Percentiles rank a stretch among this genome's conserved stretches.
Conservation (phyloP, 176 grass and related monocot genomes). For the Thalia dealbata region DNA sequence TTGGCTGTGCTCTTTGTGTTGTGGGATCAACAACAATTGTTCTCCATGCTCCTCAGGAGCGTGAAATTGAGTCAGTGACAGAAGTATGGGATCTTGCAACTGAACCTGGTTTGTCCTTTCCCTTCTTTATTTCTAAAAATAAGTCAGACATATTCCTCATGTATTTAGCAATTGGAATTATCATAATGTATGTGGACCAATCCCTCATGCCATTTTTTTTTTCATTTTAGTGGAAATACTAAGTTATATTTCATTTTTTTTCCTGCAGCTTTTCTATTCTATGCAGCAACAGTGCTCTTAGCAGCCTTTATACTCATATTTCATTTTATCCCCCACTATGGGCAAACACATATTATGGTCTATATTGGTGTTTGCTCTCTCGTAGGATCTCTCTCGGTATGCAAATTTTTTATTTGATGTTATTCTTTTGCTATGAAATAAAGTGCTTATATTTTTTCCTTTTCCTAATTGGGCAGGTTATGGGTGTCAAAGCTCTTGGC, state of each 20-base stretch:
- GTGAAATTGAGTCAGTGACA: constrained; percentile 59
- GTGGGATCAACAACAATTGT: constrained; percentile 80
- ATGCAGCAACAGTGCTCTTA: constrained; percentile 46
- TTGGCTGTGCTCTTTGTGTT: constrained; percentile 71
- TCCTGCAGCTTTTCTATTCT: constrained; percentile 61
- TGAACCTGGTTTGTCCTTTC: constrained; percentile 58
- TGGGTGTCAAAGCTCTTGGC: constrained; percentile 85
- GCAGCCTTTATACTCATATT: constrained; percentile 44
- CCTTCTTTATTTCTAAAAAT: not conserved
- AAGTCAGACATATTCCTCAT: not conserved
- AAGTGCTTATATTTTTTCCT: not conserved
- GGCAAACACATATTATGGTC: constrained; percentile 83
- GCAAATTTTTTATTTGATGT: not conserved
- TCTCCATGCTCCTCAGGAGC: constrained; percentile 74
- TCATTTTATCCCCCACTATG: constrained; percentile 60
- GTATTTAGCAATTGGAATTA: not conserved
- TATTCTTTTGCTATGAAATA: not conserved
- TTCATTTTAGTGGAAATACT: not conserved
- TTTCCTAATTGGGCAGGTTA: constrained; percentile 39
- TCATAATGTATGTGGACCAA: not conserved
- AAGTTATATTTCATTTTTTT: constrained; percentile 18
- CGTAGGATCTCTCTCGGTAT: constrained; percentile 77
- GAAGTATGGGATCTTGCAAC: constrained; percentile 85
- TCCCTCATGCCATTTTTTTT: not conserved
- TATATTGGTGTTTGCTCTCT: constrained; percentile 90